Conservation (phyloP, 257 asterid genomes). For the Handroanthus guayacan region DNA sequence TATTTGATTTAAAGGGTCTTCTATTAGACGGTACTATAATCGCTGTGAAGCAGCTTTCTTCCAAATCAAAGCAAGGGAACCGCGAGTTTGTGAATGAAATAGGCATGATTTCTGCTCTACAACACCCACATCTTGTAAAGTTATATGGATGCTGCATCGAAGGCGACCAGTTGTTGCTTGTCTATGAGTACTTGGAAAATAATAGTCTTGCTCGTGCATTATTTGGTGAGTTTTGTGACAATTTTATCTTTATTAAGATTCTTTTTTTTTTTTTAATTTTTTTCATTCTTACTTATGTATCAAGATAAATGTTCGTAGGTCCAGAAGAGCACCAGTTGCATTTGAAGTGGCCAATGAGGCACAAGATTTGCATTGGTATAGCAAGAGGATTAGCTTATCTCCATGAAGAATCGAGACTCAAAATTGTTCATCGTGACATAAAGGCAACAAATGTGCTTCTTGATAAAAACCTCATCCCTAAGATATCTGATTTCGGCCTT, state of each 20-base stretch:
- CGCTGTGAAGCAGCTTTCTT: conserved; percentile 67
- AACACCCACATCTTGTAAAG: conserved; percentile 72
- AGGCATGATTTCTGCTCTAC: conserved; percentile 70
- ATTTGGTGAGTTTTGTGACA: conserved; percentile 45
- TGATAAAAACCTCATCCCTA: conserved; percentile 54
- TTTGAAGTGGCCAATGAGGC: conserved; percentile 63
- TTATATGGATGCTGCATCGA: conserved; percentile 68
- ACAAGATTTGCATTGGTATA: conserved; percentile 59
- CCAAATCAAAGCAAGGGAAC: conserved; percentile 71
- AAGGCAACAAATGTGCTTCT: conserved; percentile 63
- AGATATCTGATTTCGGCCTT: conserved; percentile 66
- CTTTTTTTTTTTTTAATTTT: not conserved
- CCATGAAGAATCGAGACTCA: conserved; percentile 64
- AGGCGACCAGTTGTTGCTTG: conserved; percentile 58
- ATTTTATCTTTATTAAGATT: not conserved
- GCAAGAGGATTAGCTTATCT: conserved; percentile 70
- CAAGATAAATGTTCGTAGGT: conserved; percentile 41
- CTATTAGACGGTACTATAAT: conserved; percentile 56
- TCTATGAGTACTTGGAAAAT: conserved; percentile 67
- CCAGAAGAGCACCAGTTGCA: conserved; percentile 47
- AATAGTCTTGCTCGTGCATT: conserved; percentile 68
- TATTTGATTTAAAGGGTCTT: conserved; percentile 46
- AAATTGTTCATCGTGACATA: conserved; percentile 38
- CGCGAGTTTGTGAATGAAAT: conserved; percentile 63
- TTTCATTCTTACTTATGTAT: conserved; percentile 3